A percentile compares a stretch with the other conserved stretches of the same genome.
These are phyloP conservation scores for Globisporangium irregulare DNA, from an alignment of 352 stramenopile genomes.

Conservation along the genomic window DNA sequence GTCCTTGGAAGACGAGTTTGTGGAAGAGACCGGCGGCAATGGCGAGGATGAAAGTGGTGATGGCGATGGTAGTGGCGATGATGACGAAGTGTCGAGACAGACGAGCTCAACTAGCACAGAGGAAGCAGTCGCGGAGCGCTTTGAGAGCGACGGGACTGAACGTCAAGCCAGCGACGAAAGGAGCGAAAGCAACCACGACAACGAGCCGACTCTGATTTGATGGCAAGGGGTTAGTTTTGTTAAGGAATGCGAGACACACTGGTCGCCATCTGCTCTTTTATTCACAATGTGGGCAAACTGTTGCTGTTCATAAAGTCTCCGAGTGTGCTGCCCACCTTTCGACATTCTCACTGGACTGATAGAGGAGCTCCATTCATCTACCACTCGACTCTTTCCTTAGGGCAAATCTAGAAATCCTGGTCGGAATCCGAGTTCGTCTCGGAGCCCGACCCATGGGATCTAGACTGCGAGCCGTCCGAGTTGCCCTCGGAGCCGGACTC, in stretches of 20 bases:
- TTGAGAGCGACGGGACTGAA: constrained; percentile 3
- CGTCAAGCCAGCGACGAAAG: not conserved
- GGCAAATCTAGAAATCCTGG: constrained; percentile 57
- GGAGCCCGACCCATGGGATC: constrained; percentile 36
- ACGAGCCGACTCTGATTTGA: constrained; percentile 11
- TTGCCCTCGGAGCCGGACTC: constrained; percentile 50
- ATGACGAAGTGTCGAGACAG: not conserved
- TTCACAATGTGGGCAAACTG: constrained; percentile 9
- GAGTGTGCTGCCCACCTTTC: not conserved
- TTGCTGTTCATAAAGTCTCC: not conserved
- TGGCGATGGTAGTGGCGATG: not conserved
- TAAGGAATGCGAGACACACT: not conserved
- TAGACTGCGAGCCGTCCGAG: constrained; percentile 57
- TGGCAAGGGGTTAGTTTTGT: not conserved
- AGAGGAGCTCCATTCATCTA: not conserved
- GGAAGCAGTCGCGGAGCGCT: not conserved
- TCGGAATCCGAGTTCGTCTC: constrained; percentile 53
- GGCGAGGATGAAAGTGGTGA: not conserved
- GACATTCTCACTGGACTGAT: not conserved
- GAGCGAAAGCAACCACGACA: not conserved
- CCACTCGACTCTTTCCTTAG: not conserved
- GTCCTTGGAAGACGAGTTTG: constrained; percentile 1
- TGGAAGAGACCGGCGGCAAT: not conserved
- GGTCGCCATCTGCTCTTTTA: not conserved
- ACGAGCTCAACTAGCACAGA: not conserved